These are phyloP conservation scores for Botrytis deweyae DNA, from an alignment of 2,329 filamentous ascomycete species.

Conservation along the genomic window DNA sequence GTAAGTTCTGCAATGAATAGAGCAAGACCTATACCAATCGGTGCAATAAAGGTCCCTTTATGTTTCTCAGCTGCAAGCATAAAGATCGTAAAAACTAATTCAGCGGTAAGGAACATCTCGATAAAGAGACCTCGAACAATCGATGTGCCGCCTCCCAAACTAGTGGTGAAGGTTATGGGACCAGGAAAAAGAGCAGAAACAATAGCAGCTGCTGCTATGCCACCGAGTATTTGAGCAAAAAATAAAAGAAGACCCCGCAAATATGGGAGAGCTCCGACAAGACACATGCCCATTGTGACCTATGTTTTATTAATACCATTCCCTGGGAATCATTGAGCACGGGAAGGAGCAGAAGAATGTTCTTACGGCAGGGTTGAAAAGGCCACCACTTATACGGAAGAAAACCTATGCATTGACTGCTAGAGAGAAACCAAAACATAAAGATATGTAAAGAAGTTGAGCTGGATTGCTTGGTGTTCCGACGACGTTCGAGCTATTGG, in stretches of 20 bases:
- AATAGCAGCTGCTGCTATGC: constrained; percentile 44
- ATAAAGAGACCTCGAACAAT: constrained; percentile 49
- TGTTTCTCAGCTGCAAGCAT: constrained; percentile 53
- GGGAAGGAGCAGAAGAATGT: too few relatives aligned
- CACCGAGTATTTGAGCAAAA: constrained; percentile 40
- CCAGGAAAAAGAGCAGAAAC: constrained; percentile 34
- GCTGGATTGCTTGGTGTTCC: constrained; percentile 44
- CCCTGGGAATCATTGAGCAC: constrained; percentile 33
- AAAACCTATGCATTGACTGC: constrained; percentile 57
- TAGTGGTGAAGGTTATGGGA: constrained; percentile 48
- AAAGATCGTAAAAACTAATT: constrained; percentile 51
- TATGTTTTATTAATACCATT: constrained; percentile 40
- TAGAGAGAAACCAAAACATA: constrained; percentile 40
- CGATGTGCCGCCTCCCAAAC: constrained; percentile 43
- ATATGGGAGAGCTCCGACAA: constrained; percentile 40
- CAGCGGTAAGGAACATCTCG: constrained; percentile 49
- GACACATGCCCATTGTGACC: constrained; percentile 42
- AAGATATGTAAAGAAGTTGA: constrained; percentile 40
- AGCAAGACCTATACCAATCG: constrained; percentile 48
- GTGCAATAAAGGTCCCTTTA: constrained; percentile 48
- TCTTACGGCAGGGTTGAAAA: constrained; percentile 50
- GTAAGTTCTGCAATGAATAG: constrained; percentile 48
- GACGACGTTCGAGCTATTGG: constrained; percentile 39
- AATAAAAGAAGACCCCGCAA: constrained; percentile 39
- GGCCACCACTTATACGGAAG: constrained; percentile 51